These are phyloP conservation scores for Ogataea paradorogensis DNA, from an alignment of 805 yeast genomes.

Conservation along the genomic window DNA sequence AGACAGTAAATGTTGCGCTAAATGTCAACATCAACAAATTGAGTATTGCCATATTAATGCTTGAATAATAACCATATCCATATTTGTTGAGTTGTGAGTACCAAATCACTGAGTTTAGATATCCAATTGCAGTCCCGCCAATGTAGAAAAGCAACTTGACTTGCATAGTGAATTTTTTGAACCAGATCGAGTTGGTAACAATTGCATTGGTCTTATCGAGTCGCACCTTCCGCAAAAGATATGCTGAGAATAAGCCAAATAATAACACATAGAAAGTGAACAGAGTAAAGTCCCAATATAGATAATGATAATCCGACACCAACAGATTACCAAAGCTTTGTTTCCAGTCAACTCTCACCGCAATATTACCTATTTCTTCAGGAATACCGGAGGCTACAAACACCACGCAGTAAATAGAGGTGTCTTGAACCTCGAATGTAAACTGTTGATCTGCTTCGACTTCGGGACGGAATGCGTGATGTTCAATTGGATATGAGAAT, in stretches of 20 bases:
- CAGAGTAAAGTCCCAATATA: constrained; percentile 25
- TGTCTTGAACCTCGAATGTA: constrained; percentile 17
- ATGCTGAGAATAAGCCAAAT: constrained; percentile 14
- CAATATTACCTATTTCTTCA: constrained; percentile 6
- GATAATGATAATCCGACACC: constrained; percentile 28
- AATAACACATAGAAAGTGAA: constrained; percentile 20
- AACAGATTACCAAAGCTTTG: constrained; percentile 32
- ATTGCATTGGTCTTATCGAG: constrained; percentile 22
- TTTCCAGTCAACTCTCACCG: constrained; percentile 30
- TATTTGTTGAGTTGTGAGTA: constrained; percentile 23
- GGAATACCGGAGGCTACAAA: constrained; percentile 20
- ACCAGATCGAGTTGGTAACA: constrained; percentile 16
- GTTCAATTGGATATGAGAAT: constrained; percentile 19
- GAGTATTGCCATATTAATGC: constrained; percentile 20
- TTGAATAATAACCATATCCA: constrained; percentile 26
- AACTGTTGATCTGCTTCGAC: constrained; percentile 5
- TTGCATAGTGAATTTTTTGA: constrained; percentile 26
- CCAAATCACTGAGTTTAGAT: constrained; percentile 16
- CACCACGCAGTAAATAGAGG: constrained; percentile 30
- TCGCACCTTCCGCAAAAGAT: constrained; percentile 15
- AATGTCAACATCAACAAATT: constrained; percentile 22
- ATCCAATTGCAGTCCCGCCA: constrained; percentile 18
- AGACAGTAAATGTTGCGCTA: constrained; percentile 27
- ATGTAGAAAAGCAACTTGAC: constrained; percentile 25
- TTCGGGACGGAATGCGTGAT: constrained; percentile 10